These are phyloP conservation scores for Gastrolobium villosum DNA, from an alignment of 306 rosid species.

Conservation along the genomic window DNA sequence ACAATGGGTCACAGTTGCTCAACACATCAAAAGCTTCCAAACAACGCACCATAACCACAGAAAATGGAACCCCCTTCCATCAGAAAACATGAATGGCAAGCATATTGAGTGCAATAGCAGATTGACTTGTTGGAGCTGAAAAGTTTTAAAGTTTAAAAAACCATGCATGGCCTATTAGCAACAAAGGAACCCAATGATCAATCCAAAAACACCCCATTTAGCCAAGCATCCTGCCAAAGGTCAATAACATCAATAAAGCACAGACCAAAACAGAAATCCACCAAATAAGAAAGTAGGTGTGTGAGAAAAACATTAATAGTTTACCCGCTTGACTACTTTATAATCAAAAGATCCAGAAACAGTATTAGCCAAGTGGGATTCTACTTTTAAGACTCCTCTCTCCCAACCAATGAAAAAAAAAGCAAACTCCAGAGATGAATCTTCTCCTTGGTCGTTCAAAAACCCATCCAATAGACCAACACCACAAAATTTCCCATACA, in stretches of 20 bases:
- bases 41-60: conserved; percentile 51
- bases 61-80: conserved; percentile 52
- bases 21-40: conserved; percentile 58
- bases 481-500: conserved; percentile 60
- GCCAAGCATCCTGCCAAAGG: conserved; percentile 96
- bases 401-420: conserved; percentile 60
- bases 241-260: conserved; percentile 74
- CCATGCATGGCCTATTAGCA: conserved; percentile 81
- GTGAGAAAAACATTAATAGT: conserved; percentile 52
- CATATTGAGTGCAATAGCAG: conserved; percentile 52
- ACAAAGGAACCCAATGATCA: conserved; percentile 84
- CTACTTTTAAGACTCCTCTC: conserved; percentile 56
- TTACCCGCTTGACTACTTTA: conserved; percentile 86
- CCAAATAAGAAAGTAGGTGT: conserved; percentile 53
- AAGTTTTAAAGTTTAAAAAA: conserved; percentile 65
- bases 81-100: conserved; percentile 53
- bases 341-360: conserved; percentile 67
- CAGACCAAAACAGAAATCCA: conserved; percentile 49
- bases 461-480: conserved; percentile 54
- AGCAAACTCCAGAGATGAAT: conserved; percentile 59
- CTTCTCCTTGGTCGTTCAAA: conserved; percentile 61
- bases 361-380: conserved; percentile 67
- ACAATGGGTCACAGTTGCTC: conserved; percentile 50
- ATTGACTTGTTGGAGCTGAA: conserved; percentile 57
- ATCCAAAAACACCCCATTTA: conserved; percentile 83